A percentile compares a stretch with the other conserved stretches of the same genome.
These are phyloP conservation scores for Diaporthe ilicicola DNA, from an alignment of 2,329 filamentous ascomycete species.

Conservation along the genomic window DNA sequence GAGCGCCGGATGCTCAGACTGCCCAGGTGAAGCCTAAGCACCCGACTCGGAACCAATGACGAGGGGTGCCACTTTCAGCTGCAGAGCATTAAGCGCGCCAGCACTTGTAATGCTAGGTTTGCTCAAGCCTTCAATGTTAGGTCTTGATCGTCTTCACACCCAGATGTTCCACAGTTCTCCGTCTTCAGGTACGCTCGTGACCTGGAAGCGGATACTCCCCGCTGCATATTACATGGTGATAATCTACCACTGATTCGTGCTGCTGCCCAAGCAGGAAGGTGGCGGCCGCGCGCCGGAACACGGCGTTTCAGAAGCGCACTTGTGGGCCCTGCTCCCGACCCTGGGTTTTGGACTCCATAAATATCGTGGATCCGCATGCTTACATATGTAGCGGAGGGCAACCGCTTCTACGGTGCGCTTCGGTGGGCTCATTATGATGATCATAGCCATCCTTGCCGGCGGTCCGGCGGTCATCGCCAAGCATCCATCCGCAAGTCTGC, in stretches of 20 bases:
- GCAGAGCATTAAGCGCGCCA: conserved; percentile 10
- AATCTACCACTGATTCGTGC: neutral
- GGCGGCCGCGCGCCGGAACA: conserved; percentile 4
- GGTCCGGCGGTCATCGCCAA: conserved; percentile 12
- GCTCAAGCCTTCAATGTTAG: conserved; percentile 11
- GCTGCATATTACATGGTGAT: neutral
- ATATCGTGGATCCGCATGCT: conserved; percentile 13
- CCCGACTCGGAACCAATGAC: neutral
- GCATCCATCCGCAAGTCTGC: neutral
- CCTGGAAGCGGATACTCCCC: neutral
- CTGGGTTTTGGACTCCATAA: neutral
- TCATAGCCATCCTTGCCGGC: conserved; percentile 9
- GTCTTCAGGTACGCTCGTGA: conserved; percentile 8
- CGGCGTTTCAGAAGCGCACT: conserved; percentile 2
- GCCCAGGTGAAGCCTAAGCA: conserved; percentile 15
- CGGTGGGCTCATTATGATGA: neutral
- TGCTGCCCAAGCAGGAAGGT: neutral
- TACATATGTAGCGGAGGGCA: neutral
- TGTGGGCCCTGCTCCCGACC: neutral
- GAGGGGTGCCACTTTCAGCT: neutral
- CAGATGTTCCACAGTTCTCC: neutral
- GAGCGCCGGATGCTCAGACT: neutral
- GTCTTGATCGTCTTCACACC: conserved; percentile 1
- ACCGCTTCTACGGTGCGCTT: neutral
- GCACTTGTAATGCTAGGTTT: neutral